Conservation (phyloP, 1,284 basidiomycete genomes). For the Peniophora sp. region DNA sequence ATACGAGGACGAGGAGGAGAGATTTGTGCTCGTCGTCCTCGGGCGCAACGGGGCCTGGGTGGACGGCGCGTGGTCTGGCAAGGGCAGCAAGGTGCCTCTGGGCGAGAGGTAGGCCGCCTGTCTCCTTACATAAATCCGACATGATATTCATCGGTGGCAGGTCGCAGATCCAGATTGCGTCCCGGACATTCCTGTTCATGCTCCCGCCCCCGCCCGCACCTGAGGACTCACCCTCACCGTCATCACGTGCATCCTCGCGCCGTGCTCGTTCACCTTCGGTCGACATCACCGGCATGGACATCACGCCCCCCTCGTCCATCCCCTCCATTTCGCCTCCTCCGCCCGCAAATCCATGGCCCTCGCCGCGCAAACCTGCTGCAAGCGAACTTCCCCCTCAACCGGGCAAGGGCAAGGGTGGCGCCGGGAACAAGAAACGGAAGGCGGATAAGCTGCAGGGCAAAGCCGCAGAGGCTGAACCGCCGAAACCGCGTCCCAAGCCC, state of each 20-base stretch:
- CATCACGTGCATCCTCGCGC: slow-evolving; percentile 54
- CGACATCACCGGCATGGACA: slow-evolving; percentile 58
- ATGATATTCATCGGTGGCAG: slow-evolving; percentile 33
- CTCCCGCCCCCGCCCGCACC: slow-evolving; percentile 70
- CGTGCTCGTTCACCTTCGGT: slow-evolving; percentile 57
- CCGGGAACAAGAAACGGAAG: slow-evolving; percentile 29
- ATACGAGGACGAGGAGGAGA: slow-evolving; percentile 81
- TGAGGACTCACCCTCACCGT: slow-evolving; percentile 70
- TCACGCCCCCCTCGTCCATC: slow-evolving; percentile 74
- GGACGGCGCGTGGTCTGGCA: slow-evolving; percentile 90
- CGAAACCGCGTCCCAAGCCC: slow-evolving; percentile 45
- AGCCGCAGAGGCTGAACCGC: slow-evolving; percentile 30
- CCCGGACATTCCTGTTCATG: slow-evolving; percentile 95
- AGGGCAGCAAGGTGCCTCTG: slow-evolving; percentile 78
- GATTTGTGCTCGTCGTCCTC: slow-evolving; percentile 85
- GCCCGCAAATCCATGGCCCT: slow-evolving; percentile 17
- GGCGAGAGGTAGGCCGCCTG: slow-evolving; percentile 60
- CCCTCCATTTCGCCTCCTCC: slow-evolving; percentile 66
- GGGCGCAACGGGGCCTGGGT: slow-evolving; percentile 98
- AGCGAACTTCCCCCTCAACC: slow-evolving; percentile 28
- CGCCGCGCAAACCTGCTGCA: slow-evolving; percentile 23
- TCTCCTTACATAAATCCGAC: background rate
- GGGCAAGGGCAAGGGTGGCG: slow-evolving; percentile 54
- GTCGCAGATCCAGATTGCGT: slow-evolving; percentile 97
- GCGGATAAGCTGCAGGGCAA: slow-evolving; percentile 54